Percentiles rank a stretch among this genome's conserved stretches.
Conservation (phyloP, 352 stramenopile species). For the Phytophthora pisi region DNA sequence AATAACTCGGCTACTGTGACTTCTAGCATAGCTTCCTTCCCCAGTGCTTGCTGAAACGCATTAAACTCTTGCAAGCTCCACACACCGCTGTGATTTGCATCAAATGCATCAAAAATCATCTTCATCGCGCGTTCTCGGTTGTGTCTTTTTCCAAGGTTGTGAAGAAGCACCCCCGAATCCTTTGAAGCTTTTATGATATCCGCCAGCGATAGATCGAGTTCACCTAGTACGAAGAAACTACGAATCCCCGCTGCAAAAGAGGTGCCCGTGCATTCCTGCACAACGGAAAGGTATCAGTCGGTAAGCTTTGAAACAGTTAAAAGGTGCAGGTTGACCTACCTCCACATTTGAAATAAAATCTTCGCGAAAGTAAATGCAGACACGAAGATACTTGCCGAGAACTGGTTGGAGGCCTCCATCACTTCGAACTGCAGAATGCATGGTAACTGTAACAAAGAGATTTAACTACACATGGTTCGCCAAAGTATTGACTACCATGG, state of each 20-base stretch:
- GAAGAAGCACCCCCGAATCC: slow-evolving; percentile 21
- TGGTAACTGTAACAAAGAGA: slow-evolving; percentile 21
- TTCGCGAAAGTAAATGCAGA: slow-evolving; percentile 42
- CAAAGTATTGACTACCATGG: background rate
- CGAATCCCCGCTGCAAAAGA: slow-evolving; percentile 34
- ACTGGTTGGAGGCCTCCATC: slow-evolving; percentile 6
- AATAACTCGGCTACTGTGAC: slow-evolving; percentile 48
- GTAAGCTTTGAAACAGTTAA: background rate
- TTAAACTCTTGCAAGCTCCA: slow-evolving; percentile 71
- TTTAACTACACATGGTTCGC: background rate
- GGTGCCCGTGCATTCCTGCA: slow-evolving; percentile 17
- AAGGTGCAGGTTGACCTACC: slow-evolving; percentile 23
- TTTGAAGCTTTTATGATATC: slow-evolving; percentile 40
- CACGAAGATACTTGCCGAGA: slow-evolving; percentile 42
- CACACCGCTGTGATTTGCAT: slow-evolving; percentile 42
- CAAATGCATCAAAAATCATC: slow-evolving; percentile 53
- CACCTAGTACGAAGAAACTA: slow-evolving; percentile 39
- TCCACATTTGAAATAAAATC: slow-evolving; percentile 50
- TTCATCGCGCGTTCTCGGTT: slow-evolving; percentile 45
- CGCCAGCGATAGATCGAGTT: slow-evolving; percentile 46
- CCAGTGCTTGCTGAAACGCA: slow-evolving; percentile 55
- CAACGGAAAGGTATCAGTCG: background rate
- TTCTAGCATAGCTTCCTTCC: slow-evolving; percentile 47
- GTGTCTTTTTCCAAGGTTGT: slow-evolving; percentile 44
- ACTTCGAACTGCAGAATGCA: slow-evolving; percentile 24